A percentile compares a stretch with the other conserved stretches of the same genome.
These are phyloP conservation scores for Hygrocybe punicea DNA, from an alignment of 768 basidiomycete species.

Conservation along the genomic window DNA sequence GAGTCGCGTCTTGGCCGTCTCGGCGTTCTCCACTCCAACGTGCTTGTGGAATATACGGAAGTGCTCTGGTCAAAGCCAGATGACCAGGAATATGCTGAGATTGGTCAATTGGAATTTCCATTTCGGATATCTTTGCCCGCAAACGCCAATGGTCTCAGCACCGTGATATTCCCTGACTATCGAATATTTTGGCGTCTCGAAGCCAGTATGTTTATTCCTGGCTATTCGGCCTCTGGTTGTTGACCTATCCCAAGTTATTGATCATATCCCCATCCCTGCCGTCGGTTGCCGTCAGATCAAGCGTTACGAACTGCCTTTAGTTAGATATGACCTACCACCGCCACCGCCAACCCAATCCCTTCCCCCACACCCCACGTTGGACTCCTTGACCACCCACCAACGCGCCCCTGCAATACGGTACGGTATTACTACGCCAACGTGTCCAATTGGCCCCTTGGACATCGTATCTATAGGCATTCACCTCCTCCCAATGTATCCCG, in stretches of 20 bases:
- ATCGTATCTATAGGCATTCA: slow-evolving; percentile 63
- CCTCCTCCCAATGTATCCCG: slow-evolving; percentile 57
- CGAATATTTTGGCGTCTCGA: slow-evolving; percentile 80
- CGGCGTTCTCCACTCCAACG: slow-evolving; percentile 53
- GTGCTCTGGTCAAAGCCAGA: slow-evolving; percentile 68
- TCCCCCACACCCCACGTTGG: slow-evolving; percentile 37
- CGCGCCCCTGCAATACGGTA: slow-evolving; percentile 61
- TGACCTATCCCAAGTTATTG: slow-evolving; percentile 48
- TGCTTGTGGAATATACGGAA: slow-evolving; percentile 65
- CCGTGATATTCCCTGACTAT: slow-evolving; percentile 72
- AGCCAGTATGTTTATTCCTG: slow-evolving; percentile 52
- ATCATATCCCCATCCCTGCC: slow-evolving; percentile 59
- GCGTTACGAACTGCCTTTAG: slow-evolving; percentile 67
- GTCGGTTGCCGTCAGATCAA: slow-evolving; percentile 68
- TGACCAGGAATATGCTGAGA: slow-evolving; percentile 51
- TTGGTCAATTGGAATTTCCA: slow-evolving; percentile 65
- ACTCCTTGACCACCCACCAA: slow-evolving; percentile 48
- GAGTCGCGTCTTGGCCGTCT: slow-evolving; percentile 68
- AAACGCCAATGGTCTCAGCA: slow-evolving; percentile 61
- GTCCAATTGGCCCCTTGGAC: slow-evolving; percentile 69
- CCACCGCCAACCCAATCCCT: slow-evolving; percentile 36
- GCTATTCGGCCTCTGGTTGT: slow-evolving; percentile 8
- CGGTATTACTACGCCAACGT: slow-evolving; percentile 49
- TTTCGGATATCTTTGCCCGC: slow-evolving; percentile 70
- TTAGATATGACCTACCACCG: slow-evolving; percentile 63